Conservation (phyloP, 2,329 filamentous ascomycete genomes). For the Albophoma yamanashiensis region DNA sequence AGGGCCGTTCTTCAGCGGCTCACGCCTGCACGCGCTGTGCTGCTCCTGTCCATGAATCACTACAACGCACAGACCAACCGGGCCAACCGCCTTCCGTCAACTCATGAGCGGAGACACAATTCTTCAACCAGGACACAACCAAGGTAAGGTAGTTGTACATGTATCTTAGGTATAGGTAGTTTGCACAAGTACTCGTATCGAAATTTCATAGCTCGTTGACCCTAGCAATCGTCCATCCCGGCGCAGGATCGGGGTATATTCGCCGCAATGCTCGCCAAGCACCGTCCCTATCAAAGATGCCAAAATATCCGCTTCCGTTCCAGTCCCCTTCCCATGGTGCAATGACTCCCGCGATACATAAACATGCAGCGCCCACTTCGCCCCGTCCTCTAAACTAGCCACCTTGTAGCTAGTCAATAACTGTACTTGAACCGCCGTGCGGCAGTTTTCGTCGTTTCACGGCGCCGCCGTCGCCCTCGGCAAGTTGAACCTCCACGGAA, state of each 20-base stretch:
- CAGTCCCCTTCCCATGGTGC: not conserved
- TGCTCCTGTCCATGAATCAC: too few relatives aligned
- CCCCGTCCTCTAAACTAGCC: not conserved
- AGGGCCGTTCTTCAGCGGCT: too few relatives aligned
- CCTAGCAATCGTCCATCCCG: not conserved
- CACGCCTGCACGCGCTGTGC: too few relatives aligned
- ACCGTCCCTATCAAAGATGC: not conserved
- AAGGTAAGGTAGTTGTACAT: too few relatives aligned
- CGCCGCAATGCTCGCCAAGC: not conserved
- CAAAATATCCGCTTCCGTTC: not conserved
- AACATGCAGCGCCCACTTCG: not conserved
- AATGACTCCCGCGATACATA: not conserved
- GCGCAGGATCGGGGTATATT: not conserved
- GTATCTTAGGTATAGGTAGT: not conserved
- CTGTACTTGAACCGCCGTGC: not conserved
- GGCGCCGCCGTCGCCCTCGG: not conserved
- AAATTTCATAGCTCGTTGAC: not conserved
- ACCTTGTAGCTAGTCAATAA: not conserved
- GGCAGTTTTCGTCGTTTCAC: slow-evolving; percentile 4
- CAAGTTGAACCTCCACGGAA: slow-evolving; percentile 7
- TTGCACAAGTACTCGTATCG: not conserved
- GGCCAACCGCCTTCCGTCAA: not conserved
- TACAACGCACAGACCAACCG: not conserved
- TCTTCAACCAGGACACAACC: not conserved
- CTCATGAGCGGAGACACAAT: not conserved